phyloP scores from a whole-genome alignment of 371 early-diverging fungal genomes.

The Sporodiniella umbellata region DNA sequence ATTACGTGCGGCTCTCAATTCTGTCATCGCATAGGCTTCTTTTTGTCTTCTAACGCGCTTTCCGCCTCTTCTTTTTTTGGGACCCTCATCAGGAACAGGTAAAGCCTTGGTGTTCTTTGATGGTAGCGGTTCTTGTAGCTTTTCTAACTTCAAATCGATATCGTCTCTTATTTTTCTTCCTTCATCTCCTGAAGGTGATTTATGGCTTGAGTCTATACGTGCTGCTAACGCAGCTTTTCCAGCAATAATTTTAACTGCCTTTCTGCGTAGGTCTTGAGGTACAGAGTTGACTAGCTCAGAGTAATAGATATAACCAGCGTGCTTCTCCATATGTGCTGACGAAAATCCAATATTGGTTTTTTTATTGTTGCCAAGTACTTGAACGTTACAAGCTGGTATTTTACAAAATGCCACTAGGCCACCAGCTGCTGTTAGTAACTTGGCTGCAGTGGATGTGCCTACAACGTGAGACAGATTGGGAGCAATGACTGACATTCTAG shows the following conservation, averaged over 20 bases:
- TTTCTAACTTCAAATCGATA: slow-evolving; percentile 84
- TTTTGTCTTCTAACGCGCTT: slow-evolving; percentile 80
- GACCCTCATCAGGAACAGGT: slow-evolving; percentile 90
- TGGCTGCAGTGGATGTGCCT: slow-evolving; percentile 87
- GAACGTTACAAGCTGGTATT: slow-evolving; percentile 90
- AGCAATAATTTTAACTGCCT: slow-evolving; percentile 75
- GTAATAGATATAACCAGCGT: slow-evolving; percentile 78
- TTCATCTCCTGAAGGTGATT: slow-evolving; percentile 62
- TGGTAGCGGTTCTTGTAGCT: slow-evolving; percentile 86
- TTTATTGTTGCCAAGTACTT: slow-evolving; percentile 57
- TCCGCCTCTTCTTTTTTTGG: slow-evolving; percentile 90
- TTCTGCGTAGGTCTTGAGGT: slow-evolving; percentile 75
- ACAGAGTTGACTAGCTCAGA: slow-evolving; percentile 67
- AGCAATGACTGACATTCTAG: slow-evolving; percentile 89
- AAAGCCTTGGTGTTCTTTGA: slow-evolving; percentile 82
- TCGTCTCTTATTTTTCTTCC: slow-evolving; percentile 77
- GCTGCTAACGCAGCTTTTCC: slow-evolving; percentile 86
- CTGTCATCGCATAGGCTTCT: slow-evolving; percentile 83
- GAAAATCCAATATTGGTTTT: slow-evolving; percentile 80
- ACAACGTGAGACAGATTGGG: slow-evolving; percentile 91
- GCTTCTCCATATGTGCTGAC: slow-evolving; percentile 62
- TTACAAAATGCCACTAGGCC: slow-evolving; percentile 84
- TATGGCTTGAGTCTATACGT: slow-evolving; percentile 81
- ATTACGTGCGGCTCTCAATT: slow-evolving; percentile 87
- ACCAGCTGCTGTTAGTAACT: slow-evolving; percentile 88